Conservation (phyloP, 2,329 filamentous ascomycete species). For the Colletotrichum australisinense region DNA sequence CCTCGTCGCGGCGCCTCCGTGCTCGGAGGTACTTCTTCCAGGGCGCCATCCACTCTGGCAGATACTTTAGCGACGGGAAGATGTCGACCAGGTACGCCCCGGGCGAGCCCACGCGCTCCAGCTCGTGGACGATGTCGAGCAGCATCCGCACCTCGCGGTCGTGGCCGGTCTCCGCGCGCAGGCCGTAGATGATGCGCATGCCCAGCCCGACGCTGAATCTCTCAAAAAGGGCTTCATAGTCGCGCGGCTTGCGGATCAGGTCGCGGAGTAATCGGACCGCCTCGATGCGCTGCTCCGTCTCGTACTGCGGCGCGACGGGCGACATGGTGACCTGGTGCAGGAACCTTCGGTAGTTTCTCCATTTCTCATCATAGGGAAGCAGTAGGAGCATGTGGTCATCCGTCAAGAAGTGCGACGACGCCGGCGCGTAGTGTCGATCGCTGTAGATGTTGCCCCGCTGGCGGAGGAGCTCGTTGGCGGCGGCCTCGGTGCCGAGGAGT, state of each 20-base stretch:
- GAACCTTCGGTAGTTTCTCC: conserved; percentile 17
- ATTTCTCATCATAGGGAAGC: conserved; percentile 42
- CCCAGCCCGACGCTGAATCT: conserved; percentile 54
- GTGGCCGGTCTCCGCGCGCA: conserved; percentile 45
- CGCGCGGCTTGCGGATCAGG: conserved; percentile 44
- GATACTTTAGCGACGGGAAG: conserved; percentile 42
- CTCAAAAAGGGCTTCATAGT: conserved; percentile 52
- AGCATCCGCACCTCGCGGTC: conserved; percentile 45
- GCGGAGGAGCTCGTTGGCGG: conserved; percentile 54
- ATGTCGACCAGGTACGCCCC: conserved; percentile 46
- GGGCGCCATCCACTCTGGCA: conserved; percentile 43
- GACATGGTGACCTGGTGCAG: conserved; percentile 46
- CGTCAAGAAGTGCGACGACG: conserved; percentile 47
- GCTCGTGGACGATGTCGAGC: conserved; percentile 45
- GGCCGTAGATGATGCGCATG: conserved; percentile 52
- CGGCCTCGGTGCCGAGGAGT: conserved; percentile 50
- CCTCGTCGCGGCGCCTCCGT: conserved; percentile 29
- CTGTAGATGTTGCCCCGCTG: conserved; percentile 52
- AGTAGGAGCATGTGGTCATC: conserved; percentile 43
- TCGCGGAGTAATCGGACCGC: conserved; percentile 44
- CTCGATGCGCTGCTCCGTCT: conserved; percentile 46
- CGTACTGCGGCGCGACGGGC: conserved; percentile 43
- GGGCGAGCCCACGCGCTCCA: conserved; percentile 47
- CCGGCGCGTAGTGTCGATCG: conserved; percentile 47
- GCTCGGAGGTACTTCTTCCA: conserved; percentile 38